These are phyloP conservation scores for Coleophoma eucalyptorum DNA, from an alignment of 2,329 filamentous ascomycete species.

Conservation along the genomic window DNA sequence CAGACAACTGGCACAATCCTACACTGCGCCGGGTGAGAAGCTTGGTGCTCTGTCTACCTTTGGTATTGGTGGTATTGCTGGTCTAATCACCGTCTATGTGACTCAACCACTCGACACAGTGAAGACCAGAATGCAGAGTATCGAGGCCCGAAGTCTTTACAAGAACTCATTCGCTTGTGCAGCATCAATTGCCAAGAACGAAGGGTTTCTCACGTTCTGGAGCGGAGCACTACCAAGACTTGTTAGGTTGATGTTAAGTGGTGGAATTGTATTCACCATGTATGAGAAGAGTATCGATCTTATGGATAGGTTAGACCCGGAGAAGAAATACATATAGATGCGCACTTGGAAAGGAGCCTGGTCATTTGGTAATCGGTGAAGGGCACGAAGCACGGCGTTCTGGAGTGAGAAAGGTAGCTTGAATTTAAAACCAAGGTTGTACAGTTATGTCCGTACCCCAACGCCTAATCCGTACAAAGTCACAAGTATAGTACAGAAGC, in stretches of 20 bases:
- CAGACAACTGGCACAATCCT: constrained; percentile 87
- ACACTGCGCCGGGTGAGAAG: constrained; percentile 92
- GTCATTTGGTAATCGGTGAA: no score
- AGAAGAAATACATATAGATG: constrained; percentile 71
- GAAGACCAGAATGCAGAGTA: constrained; percentile 97
- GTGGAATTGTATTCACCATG: constrained; percentile 97
- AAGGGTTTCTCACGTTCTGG: constrained; percentile 90
- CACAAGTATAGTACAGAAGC: neutral
- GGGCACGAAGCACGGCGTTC: constrained; percentile 12
- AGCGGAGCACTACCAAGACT: constrained; percentile 85
- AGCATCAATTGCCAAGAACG: constrained; percentile 77
- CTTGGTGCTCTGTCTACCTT: constrained; percentile 85
- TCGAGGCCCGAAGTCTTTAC: constrained; percentile 77
- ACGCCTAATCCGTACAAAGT: constrained; percentile 5
- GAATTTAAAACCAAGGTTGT: constrained; percentile 1
- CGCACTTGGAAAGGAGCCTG: constrained; percentile 1
- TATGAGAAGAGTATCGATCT: constrained; percentile 96
- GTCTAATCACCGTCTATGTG: constrained; percentile 83
- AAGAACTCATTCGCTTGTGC: constrained; percentile 87
- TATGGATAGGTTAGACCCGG: constrained; percentile 75
- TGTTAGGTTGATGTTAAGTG: constrained; percentile 81
- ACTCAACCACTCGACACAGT: constrained; percentile 81
- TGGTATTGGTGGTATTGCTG: constrained; percentile 82
- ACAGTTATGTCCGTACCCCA: neutral
- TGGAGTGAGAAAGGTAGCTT: constrained; percentile 10